Conservation (phyloP, 2,329 filamentous ascomycete genomes). For the Xylaria sp. region DNA sequence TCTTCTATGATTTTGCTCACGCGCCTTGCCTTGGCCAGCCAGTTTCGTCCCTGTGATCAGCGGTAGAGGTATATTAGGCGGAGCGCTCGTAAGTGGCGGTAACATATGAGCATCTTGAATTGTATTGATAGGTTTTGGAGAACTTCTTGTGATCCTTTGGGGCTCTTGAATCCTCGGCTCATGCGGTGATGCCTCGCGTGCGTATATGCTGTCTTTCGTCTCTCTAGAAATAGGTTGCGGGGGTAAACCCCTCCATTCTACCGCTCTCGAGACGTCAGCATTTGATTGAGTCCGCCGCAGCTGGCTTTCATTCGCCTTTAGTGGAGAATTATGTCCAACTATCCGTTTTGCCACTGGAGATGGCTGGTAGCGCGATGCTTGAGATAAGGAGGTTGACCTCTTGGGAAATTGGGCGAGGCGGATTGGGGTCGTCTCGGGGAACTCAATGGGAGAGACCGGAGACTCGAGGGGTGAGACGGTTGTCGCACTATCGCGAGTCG, state of each 20-base stretch:
- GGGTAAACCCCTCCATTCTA: slow-evolving; percentile 33
- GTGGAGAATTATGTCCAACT: neutral
- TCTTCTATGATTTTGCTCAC: slow-evolving; percentile 25
- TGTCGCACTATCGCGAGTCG: slow-evolving; percentile 1
- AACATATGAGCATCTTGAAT: slow-evolving; percentile 23
- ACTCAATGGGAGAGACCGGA: slow-evolving; percentile 18
- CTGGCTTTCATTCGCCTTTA: slow-evolving; percentile 23
- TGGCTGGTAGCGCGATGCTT: slow-evolving; percentile 29
- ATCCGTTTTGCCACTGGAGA: slow-evolving; percentile 12
- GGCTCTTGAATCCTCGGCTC: slow-evolving; percentile 8
- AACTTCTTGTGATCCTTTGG: slow-evolving; percentile 5
- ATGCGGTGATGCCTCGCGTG: neutral
- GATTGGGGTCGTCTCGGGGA: slow-evolving; percentile 9
- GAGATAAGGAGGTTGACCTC: slow-evolving; percentile 36
- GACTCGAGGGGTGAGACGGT: slow-evolving; percentile 7
- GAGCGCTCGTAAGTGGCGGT: slow-evolving; percentile 38
- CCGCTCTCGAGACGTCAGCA: slow-evolving; percentile 35
- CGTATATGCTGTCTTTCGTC: neutral
- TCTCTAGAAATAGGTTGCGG: slow-evolving; percentile 13
- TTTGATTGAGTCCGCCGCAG: slow-evolving; percentile 43
- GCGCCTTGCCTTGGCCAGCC: slow-evolving; percentile 26
- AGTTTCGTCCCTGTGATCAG: slow-evolving; percentile 29
- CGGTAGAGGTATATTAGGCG: slow-evolving; percentile 39
- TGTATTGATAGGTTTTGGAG: slow-evolving; percentile 6
- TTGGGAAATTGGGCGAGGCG: slow-evolving; percentile 30